Evolutionary conservation across 1,284 basidiomycete genomes (phyloP).

Genomic region (Trichosporon inkin): DNA sequence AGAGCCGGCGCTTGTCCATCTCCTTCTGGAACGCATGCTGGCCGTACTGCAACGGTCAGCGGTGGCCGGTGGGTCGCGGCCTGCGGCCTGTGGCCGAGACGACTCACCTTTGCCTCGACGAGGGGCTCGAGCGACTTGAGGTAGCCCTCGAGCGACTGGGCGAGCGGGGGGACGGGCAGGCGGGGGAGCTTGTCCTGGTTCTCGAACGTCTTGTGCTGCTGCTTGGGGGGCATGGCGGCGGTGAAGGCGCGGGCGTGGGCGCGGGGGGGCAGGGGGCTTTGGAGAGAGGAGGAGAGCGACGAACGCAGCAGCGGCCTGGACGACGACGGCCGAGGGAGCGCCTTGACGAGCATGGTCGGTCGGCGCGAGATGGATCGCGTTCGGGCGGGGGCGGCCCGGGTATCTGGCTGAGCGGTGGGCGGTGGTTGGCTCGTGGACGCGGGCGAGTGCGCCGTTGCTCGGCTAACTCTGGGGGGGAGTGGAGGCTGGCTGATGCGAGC

Average conservation of each 20-base stretch:
- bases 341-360: no score
- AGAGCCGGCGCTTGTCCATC: constrained; percentile 60
- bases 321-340: no score
- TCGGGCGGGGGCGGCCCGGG: no score
- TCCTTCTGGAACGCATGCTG: constrained; percentile 59
- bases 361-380: no score
- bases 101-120: constrained; percentile 64
- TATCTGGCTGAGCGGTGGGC: no score
- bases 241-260: constrained; percentile 2
- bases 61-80: background rate
- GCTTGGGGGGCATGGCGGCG: constrained; percentile 12
- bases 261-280: background rate
- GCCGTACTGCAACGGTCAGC: constrained; percentile 50
- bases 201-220: constrained; percentile 52
- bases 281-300: background rate
- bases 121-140: constrained; percentile 75
- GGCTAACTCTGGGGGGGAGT: no score
- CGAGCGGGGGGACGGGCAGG: constrained; percentile 79
- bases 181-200: constrained; percentile 56
- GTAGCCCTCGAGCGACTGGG: constrained; percentile 73
- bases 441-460: no score
- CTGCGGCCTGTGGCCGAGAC: background rate
- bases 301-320: background rate
- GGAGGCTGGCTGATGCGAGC: no score
- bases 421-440: no score